These are phyloP conservation scores for Phlegmacium glaucopus DNA, from an alignment of 768 basidiomycete species.

Conservation along the genomic window DNA sequence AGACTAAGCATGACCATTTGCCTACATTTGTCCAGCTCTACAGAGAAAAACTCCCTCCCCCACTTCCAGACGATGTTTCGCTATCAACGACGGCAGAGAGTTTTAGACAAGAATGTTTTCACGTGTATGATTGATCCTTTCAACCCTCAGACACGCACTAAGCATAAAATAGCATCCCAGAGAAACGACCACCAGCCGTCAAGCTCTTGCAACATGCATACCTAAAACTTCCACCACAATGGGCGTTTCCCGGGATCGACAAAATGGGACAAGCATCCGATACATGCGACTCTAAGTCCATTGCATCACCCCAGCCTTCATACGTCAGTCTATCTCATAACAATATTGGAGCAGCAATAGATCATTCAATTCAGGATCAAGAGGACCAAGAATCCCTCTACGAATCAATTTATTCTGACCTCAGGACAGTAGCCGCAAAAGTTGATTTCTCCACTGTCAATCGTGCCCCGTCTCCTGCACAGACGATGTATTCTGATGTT, in stretches of 20 bases:
- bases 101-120: slow-evolving; percentile 77
- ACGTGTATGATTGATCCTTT: slow-evolving; percentile 44
- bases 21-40: slow-evolving; percentile 47
- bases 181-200: slow-evolving; percentile 62
- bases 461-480: background rate
- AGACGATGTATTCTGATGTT: background rate
- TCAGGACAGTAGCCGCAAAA: background rate
- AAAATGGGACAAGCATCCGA: slow-evolving; percentile 12
- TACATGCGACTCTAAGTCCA: background rate
- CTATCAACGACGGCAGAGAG: slow-evolving; percentile 63
- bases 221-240: slow-evolving; percentile 50
- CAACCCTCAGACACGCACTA: background rate
- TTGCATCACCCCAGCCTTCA: too few species aligned
- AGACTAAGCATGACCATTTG: background rate
- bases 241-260: slow-evolving; percentile 34
- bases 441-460: background rate
- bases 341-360: slow-evolving; percentile 10
- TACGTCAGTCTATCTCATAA: too few species aligned
- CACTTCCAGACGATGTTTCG: slow-evolving; percentile 65
- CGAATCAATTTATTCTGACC: background rate
- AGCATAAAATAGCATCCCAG: slow-evolving; percentile 51
- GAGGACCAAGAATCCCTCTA: background rate
- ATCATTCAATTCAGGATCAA: background rate
- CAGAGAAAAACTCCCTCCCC: slow-evolving; percentile 64
- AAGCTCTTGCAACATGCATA: slow-evolving; percentile 66